A percentile compares a stretch with the other conserved stretches of the same genome.
phyloP scores from a whole-genome alignment of 257 asterid species.

The Verbena officinalis region DNA sequence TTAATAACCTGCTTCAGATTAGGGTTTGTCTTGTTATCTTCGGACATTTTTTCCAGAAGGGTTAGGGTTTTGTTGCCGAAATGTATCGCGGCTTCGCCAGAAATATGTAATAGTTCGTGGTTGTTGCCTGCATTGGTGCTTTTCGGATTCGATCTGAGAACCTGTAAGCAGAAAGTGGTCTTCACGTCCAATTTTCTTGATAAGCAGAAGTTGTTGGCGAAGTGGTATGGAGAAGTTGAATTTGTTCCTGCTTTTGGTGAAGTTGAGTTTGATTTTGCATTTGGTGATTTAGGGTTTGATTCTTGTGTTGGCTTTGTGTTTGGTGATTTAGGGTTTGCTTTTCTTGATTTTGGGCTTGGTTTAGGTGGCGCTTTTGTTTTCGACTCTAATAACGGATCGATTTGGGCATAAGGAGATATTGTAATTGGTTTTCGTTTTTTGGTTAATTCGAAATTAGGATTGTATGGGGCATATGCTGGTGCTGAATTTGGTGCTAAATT shows the following conservation, averaged over 20 bases:
- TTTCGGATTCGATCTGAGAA: conserved; percentile 26
- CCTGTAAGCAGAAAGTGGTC: conserved; percentile 27
- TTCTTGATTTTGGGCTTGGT: neutral
- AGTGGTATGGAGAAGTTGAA: no score
- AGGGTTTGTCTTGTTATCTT: neutral
- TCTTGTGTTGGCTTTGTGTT: neutral
- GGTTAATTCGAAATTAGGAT: no score
- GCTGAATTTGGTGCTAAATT: no score
- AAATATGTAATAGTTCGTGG: conserved; percentile 14
- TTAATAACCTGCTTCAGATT: conserved; percentile 9
- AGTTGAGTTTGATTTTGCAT: no score
- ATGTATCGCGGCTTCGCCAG: conserved; percentile 24
- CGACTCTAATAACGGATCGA: no score
- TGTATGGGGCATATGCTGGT: no score
- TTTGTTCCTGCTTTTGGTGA: no score
- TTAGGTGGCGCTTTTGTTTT: neutral
- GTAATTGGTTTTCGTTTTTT: no score
- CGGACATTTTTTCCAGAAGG: conserved; percentile 3
- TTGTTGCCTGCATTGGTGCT: conserved; percentile 18
- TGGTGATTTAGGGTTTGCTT: neutral
- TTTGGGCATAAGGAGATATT: no score
- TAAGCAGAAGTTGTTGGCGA: conserved; percentile 3
- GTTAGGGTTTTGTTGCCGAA: conserved; percentile 20
- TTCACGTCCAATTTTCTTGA: no score
- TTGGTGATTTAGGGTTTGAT: neutral